A percentile compares a stretch with the other conserved stretches of the same genome.
phyloP scores from a whole-genome alignment of 768 basidiomycete species.

The Erythrobasidium yunnanense region DNA sequence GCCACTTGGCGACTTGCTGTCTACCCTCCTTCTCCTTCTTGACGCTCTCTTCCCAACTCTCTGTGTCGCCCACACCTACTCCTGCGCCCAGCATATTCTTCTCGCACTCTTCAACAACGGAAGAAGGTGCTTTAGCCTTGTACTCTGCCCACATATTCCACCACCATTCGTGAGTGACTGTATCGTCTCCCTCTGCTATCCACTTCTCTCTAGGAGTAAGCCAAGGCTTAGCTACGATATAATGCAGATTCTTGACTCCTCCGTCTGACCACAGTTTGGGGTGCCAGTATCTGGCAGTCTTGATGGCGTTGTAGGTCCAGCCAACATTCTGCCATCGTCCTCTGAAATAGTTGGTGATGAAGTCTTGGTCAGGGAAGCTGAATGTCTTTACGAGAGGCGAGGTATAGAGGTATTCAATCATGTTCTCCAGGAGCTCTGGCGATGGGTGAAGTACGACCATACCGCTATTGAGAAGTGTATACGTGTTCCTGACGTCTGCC shows the following conservation, averaged over 20 bases:
- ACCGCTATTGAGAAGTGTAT: constrained; percentile 79
- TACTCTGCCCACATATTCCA: constrained; percentile 56
- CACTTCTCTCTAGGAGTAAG: constrained; percentile 46
- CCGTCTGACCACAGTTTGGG: constrained; percentile 68
- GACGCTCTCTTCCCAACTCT: constrained; percentile 25
- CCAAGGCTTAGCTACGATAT: constrained; percentile 85
- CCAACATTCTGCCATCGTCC: constrained; percentile 49
- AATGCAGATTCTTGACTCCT: constrained; percentile 75
- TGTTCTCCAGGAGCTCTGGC: constrained; percentile 45
- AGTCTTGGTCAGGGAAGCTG: constrained; percentile 86
- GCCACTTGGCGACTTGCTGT: not conserved
- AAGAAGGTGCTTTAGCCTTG: constrained; percentile 35
- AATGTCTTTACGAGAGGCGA: constrained; percentile 51
- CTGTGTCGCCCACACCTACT: constrained; percentile 1
- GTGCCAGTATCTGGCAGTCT: constrained; percentile 64
- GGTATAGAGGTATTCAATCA: constrained; percentile 53
- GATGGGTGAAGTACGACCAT: constrained; percentile 76
- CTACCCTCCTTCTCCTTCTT: constrained; percentile 9
- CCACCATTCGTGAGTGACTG: constrained; percentile 59
- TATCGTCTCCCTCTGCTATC: constrained; percentile 41
- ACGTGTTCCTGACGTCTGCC: constrained; percentile 54
- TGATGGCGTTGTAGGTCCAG: constrained; percentile 86
- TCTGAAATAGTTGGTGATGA: constrained; percentile 66
- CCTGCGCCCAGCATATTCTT: constrained; percentile 25
- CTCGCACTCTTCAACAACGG: constrained; percentile 8